Evolutionary conservation across 495 filamentous ascomycete species (phyloP), one percentile per base, ranked within the genome.

Genomic region (Neurospora sp.): DNA sequence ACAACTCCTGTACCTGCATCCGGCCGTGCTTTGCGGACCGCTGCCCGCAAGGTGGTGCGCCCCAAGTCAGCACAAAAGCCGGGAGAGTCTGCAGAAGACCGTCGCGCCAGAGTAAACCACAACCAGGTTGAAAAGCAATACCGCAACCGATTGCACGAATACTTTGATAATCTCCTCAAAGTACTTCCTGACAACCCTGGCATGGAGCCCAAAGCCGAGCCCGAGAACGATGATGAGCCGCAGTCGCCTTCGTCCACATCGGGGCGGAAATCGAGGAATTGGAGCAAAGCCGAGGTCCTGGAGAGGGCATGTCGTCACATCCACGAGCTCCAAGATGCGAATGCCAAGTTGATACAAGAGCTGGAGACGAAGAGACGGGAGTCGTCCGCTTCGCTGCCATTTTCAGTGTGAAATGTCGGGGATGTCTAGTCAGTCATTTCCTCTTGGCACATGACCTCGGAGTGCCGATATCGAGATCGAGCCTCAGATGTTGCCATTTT

Each of bases 61-160:
- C 14, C 38, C 9, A 38, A 65, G 41, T 10, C 59, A 3, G 17
- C 42, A 20, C n/a, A 37, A 17, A 75, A 76, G 59, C 73, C 70
- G 4, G 75, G 75, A 38, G 75, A 76, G 68, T 75, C 75, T 12
- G 7, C 38, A 4, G 78, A 78, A 27, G 75, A 79, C 48, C 73
- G 75, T 40, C 73, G 76, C 16, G 75, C 76, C 42, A 70, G 78
- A 17, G 72, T 73, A 17, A 78, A 75, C 48, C 78, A 79, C 72
- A 79, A 79, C 76, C 40, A 75, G 5, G 78, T 79, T 37, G 78
- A 79, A 61, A 78, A 79, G 70, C 78, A 79, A 70, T 79, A 79
- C 69, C 76, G 78, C 16, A 78, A 77, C 53, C 72, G 78, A 6
- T 72, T 79, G 68, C 78, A 79, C 69, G 74, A 71, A 7, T 77